Percentiles rank a stretch among this genome's conserved stretches.
Conservation (phyloP, 139 green algal species). For the Chlamydomonas applanata region DNA sequence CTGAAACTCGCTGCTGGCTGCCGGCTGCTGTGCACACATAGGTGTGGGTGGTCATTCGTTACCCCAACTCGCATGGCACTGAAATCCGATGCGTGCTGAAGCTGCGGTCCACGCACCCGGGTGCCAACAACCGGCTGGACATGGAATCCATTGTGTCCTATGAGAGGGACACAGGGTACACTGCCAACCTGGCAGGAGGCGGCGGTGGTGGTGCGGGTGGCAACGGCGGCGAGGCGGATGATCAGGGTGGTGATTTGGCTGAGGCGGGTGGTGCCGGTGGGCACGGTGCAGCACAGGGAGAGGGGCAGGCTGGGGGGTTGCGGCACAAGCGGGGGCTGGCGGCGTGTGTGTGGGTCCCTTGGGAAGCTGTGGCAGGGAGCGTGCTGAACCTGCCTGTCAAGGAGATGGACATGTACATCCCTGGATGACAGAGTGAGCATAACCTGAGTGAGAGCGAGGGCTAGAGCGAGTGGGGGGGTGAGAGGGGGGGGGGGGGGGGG, state of each 20-base stretch:
- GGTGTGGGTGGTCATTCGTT: constrained; percentile 51
- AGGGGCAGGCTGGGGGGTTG: too few species aligned
- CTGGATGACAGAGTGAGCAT: too few species aligned
- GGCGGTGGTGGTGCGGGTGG: constrained; percentile 1
- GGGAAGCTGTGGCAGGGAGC: constrained; percentile 50
- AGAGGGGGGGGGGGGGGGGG: too few species aligned
- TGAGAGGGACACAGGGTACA: constrained; percentile 44
- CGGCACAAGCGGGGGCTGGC: constrained; percentile 59
- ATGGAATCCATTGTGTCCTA: constrained; percentile 60
- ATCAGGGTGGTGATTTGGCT: neutral
- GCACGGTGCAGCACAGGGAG: too few species aligned
- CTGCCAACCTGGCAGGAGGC: constrained; percentile 6
- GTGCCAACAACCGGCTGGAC: constrained; percentile 79
- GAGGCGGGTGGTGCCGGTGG: neutral
- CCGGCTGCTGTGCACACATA: constrained; percentile 22
- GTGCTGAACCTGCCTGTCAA: constrained; percentile 65
- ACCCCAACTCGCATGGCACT: constrained; percentile 60
- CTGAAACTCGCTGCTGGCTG: neutral
- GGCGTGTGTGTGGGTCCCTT: constrained; percentile 75
- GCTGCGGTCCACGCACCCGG: constrained; percentile 61
- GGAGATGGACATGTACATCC: too few species aligned
- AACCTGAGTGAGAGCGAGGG: too few species aligned
- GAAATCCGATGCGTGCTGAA: constrained; percentile 61
- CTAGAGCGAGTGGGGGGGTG: constrained; percentile 9
- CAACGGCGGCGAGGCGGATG: neutral